Evolutionary conservation across 1,139 yeast species (phyloP), one percentile per base, ranked within the genome.

Genomic region (Geotrichum carabidarum): DNA sequence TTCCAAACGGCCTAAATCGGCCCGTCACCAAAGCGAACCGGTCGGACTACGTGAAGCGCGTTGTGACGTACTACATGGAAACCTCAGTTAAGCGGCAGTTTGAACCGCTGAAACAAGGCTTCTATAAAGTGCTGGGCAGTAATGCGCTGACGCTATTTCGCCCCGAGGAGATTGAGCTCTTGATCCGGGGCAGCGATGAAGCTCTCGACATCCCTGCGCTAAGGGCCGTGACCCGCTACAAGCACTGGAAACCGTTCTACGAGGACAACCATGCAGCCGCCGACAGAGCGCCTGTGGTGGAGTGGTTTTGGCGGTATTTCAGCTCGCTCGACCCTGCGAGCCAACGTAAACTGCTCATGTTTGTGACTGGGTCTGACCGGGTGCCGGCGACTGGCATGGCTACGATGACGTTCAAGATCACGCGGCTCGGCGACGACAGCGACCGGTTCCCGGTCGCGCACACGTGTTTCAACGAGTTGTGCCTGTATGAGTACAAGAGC

Each of bases 401-500:
- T 18, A 50, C 54, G 9, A 51, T 55, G 56, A 14, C 44, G 30
- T 53, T 53, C 34, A 53, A 51, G 8, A 53, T 56, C 37, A 53
- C 58, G 8, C 47, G 57, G 83, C 84, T 47, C 8, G 84, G 84
- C 4, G 74, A 71, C 1, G 81, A 79, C 58, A 68, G 74, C 52
- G 72, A 78, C 3, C 73, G 84, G 51, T 71, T 90, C 34, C 98
- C 98, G 0, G 72, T 84, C 9, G 91, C 97, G 0, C 98, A 91
- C 65, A 93, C 98, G 0, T 93, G 98, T 64, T 93, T 91, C 71
- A 91, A 90, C 66, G 96, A 91, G 71, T 69, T 93, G 44, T 87
- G 93, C 53, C 62, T 93, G 7, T 86, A 83, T 69, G 82, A 81
- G 50, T 93, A 91, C 67, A 62, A 69, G 6, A 66, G 78, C 6